Evolutionary conservation across 1,284 basidiomycete genomes (phyloP).

Genomic region (Athelia sp.): DNA sequence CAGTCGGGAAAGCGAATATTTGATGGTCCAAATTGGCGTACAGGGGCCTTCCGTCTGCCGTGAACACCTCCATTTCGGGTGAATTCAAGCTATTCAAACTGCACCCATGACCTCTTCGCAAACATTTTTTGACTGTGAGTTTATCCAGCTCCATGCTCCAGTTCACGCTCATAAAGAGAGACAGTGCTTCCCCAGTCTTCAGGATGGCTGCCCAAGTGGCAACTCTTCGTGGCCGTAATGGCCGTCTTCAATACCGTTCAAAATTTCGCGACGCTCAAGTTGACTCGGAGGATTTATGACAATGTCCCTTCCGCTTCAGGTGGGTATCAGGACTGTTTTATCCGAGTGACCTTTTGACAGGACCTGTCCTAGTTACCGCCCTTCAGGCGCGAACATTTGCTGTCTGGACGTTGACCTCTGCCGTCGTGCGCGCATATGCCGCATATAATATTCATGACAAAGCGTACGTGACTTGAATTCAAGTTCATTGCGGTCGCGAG

Average conservation of each 20-base stretch:
- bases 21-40: too few species aligned
- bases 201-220: constrained; percentile 84
- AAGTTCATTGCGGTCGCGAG: constrained; percentile 4
- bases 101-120: too few species aligned
- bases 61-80: too few species aligned
- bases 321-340: constrained; percentile 11
- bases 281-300: constrained; percentile 77
- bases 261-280: constrained; percentile 72
- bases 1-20: too few species aligned
- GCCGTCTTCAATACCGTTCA: constrained; percentile 84
- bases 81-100: too few species aligned
- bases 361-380: constrained; percentile 59
- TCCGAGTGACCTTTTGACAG: not conserved
- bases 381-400: constrained; percentile 87
- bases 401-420: constrained; percentile 83
- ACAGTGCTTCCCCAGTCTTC: constrained; percentile 54
- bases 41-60: too few species aligned
- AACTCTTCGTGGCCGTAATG: constrained; percentile 70
- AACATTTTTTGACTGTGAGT: not conserved
- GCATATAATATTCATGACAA: constrained; percentile 84
- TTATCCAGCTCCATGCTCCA: not conserved
- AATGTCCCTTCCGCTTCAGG: constrained; percentile 46
- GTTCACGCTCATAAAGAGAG: not conserved
- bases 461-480: constrained; percentile 55
- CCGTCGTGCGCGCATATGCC: constrained; percentile 76